These are phyloP conservation scores for Dactylonectria estremocensis DNA, from an alignment of 2,329 filamentous ascomycete species.

Conservation along the genomic window DNA sequence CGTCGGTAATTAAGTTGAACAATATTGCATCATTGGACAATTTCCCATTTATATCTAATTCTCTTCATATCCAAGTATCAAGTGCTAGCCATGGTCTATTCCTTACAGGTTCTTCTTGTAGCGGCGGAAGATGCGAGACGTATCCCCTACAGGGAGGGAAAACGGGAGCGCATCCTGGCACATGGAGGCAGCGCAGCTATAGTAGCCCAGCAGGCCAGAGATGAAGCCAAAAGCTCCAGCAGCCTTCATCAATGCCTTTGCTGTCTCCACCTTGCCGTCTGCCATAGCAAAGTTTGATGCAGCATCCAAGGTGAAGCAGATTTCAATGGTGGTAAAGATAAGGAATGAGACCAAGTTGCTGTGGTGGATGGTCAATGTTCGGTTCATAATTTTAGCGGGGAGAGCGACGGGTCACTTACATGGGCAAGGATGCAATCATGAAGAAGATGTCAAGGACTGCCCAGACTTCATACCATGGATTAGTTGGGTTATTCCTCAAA, in stretches of 20 bases:
- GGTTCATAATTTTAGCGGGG: not conserved
- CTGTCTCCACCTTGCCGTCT: constrained; percentile 10
- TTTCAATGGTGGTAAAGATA: constrained; percentile 22
- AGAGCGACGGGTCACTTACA: not conserved
- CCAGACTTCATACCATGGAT: constrained; percentile 12
- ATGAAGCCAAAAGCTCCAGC: constrained; percentile 27
- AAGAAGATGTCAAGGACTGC: constrained; percentile 29
- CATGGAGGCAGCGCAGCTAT: constrained; percentile 10
- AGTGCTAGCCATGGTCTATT: not conserved
- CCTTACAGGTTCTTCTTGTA: not conserved
- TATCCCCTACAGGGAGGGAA: constrained; percentile 23
- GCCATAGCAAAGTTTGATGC: constrained; percentile 28
- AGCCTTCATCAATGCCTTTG: constrained; percentile 15
- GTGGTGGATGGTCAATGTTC: not conserved
- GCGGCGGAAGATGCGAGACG: constrained; percentile 4
- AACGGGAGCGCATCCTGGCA: constrained; percentile 24
- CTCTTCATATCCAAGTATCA: too few species aligned
- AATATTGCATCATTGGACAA: too few species aligned
- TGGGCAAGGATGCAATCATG: constrained; percentile 24
- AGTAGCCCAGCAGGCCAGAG: constrained; percentile 26
- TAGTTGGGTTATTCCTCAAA: not conserved
- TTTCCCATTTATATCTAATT: too few species aligned
- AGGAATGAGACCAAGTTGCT: constrained; percentile 17
- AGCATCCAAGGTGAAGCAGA: constrained; percentile 23
- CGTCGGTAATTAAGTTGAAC: too few species aligned